A percentile compares a stretch with the other conserved stretches of the same genome.
phyloP scores from a whole-genome alignment of 176 grass and related monocot species.

The Carex pumila region DNA sequence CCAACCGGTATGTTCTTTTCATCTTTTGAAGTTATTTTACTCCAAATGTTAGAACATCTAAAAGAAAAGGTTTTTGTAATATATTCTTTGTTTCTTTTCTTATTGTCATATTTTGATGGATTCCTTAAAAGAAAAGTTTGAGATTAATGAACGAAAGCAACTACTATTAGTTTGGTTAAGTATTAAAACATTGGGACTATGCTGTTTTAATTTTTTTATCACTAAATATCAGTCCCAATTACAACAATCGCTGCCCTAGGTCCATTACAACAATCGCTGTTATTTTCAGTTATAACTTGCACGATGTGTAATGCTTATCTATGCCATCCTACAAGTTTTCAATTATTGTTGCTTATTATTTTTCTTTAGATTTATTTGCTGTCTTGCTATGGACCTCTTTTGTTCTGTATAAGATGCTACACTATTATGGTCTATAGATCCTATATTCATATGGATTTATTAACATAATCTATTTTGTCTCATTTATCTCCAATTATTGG shows the following conservation, averaged over 20 bases:
- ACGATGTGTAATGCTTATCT: background rate
- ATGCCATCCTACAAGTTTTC: background rate
- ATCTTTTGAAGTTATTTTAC: background rate
- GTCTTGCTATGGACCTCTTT: background rate
- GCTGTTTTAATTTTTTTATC: background rate
- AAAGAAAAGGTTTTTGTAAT: no score
- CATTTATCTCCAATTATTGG: background rate
- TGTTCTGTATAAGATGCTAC: background rate
- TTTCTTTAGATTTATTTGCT: background rate
- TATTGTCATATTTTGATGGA: background rate
- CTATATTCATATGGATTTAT: background rate
- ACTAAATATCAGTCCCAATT: background rate
- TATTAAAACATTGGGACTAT: background rate
- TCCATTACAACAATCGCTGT: background rate
- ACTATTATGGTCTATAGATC: background rate
- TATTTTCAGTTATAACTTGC: background rate
- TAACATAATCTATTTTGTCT: background rate
- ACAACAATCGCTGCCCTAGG: background rate
- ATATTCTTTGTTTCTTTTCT: background rate
- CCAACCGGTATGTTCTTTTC: constrained; percentile 45
- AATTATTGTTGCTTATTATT: background rate
- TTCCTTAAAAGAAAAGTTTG: background rate
- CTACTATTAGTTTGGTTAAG: background rate
- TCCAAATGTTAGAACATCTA: background rate
- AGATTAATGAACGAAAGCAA: background rate